Conservation (phyloP, 345 rosid genomes). For the Ricinus communis region DNA sequence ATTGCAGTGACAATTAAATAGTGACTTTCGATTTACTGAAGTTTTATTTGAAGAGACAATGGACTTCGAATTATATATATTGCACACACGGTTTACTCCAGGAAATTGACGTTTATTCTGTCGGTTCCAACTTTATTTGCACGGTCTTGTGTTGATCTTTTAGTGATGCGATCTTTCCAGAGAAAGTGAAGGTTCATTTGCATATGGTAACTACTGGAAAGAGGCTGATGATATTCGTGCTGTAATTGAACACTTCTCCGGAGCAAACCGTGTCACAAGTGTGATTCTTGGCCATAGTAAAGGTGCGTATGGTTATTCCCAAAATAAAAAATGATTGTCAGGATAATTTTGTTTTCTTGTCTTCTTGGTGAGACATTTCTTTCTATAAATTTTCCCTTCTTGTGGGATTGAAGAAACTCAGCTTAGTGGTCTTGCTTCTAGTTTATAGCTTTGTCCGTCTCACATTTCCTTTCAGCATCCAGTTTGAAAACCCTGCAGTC, state of each 20-base stretch:
- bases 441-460: not conserved
- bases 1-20: not conserved
- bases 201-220: slow-evolving; percentile 20
- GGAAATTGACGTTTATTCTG: not conserved
- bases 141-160: not conserved
- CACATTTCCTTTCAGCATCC: slow-evolving; percentile 5
- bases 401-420: not conserved
- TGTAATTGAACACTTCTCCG: slow-evolving; percentile 23
- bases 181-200: slow-evolving; percentile 32
- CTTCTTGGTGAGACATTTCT: too few relatives aligned
- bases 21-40: not conserved
- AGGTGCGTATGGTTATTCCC: slow-evolving; percentile 8
- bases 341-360: too few relatives aligned
- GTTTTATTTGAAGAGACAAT: not conserved
- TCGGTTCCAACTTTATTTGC: not conserved
- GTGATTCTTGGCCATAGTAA: slow-evolving; percentile 31
- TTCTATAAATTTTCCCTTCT: not conserved
- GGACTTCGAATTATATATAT: not conserved
- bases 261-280: slow-evolving; percentile 20
- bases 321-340: not conserved
- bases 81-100: not conserved
- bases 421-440: slow-evolving; percentile 10
- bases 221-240: slow-evolving; percentile 31
- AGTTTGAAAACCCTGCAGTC: not conserved
- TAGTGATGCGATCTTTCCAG: not conserved